phyloP scores from a whole-genome alignment of 208 protist species.

The Trypanosomatidae sp. region DNA sequence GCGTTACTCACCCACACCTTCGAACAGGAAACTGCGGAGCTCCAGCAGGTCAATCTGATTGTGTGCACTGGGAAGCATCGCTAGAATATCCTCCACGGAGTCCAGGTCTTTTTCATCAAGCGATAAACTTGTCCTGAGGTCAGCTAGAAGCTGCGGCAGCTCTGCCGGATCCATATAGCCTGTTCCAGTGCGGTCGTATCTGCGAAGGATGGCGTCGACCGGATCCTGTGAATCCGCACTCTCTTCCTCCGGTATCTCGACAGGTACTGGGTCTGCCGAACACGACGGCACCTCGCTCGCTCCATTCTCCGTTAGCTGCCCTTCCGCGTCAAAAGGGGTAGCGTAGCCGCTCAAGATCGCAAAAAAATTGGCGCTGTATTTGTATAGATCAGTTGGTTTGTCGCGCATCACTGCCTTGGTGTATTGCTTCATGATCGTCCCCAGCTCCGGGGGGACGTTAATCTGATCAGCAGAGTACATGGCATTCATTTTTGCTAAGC shows the following conservation, averaged over 20 bases:
- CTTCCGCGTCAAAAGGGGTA: constrained; percentile 78
- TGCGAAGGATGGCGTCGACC: constrained; percentile 50
- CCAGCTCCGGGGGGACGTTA: constrained; percentile 86
- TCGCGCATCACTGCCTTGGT: constrained; percentile 90
- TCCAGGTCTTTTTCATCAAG: constrained; percentile 54
- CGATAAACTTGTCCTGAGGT: constrained; percentile 45
- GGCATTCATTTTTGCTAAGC: constrained; percentile 55
- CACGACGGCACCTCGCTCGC: neutral
- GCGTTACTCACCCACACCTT: constrained; percentile 16
- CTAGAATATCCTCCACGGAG: constrained; percentile 49
- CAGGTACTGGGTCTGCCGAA: neutral
- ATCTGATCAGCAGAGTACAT: constrained; percentile 92
- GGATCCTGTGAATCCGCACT: constrained; percentile 35
- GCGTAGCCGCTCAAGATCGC: constrained; percentile 73
- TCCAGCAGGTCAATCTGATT: constrained; percentile 69
- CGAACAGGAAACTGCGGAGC: constrained; percentile 69
- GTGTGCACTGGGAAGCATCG: constrained; percentile 27
- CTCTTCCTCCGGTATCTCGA: constrained; percentile 1
- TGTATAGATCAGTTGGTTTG: constrained; percentile 82
- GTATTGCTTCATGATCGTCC: constrained; percentile 93
- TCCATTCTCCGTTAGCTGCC: constrained; percentile 48
- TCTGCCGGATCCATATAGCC: constrained; percentile 38
- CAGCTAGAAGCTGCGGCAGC: constrained; percentile 55
- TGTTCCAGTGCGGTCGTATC: constrained; percentile 54
- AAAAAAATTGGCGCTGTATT: constrained; percentile 95